Percentiles rank a stretch among this genome's conserved stretches.
Conservation (phyloP, 2,329 filamentous ascomycete genomes). For the Zopfia rhizophila region DNA sequence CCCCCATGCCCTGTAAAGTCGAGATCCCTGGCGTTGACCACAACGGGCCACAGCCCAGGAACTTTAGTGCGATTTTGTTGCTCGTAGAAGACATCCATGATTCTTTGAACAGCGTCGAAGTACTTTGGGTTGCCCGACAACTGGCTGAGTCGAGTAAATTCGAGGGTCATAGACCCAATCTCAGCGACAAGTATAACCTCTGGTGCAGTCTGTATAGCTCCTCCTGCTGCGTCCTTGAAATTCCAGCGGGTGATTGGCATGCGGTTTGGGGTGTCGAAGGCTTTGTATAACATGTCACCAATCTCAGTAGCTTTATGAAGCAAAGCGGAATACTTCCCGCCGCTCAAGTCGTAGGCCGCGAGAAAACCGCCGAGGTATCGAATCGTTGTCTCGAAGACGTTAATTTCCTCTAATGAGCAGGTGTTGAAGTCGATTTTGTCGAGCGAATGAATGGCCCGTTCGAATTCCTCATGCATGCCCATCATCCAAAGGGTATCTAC, state of each 20-base stretch:
- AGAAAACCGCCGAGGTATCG: slow-evolving; percentile 74
- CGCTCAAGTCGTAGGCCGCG: slow-evolving; percentile 72
- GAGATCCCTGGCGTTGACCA: slow-evolving; percentile 27
- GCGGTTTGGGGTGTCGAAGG: slow-evolving; percentile 72
- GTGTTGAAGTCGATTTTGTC: slow-evolving; percentile 68
- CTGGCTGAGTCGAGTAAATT: slow-evolving; percentile 56
- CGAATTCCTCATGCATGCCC: slow-evolving; percentile 71
- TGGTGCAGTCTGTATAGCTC: slow-evolving; percentile 48
- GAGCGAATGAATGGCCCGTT: slow-evolving; percentile 67
- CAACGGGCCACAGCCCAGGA: slow-evolving; percentile 56
- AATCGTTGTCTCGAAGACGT: slow-evolving; percentile 75
- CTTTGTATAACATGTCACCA: slow-evolving; percentile 69
- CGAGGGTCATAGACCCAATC: slow-evolving; percentile 55
- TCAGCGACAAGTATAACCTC: slow-evolving; percentile 52
- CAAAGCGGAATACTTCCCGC: slow-evolving; percentile 59
- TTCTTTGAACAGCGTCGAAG: slow-evolving; percentile 55
- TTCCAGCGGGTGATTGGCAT: slow-evolving; percentile 63
- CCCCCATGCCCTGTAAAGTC: slow-evolving; percentile 52
- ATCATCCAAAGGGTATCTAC: slow-evolving; percentile 77
- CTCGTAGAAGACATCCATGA: slow-evolving; percentile 49
- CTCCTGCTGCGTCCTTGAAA: slow-evolving; percentile 24
- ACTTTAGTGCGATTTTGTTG: slow-evolving; percentile 53
- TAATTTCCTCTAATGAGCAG: slow-evolving; percentile 61
- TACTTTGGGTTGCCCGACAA: slow-evolving; percentile 55
- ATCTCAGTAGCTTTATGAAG: slow-evolving; percentile 70